Base-by-base conservation (phyloP, 345 rosid genomes). In the Triadica sebifera region DNA sequence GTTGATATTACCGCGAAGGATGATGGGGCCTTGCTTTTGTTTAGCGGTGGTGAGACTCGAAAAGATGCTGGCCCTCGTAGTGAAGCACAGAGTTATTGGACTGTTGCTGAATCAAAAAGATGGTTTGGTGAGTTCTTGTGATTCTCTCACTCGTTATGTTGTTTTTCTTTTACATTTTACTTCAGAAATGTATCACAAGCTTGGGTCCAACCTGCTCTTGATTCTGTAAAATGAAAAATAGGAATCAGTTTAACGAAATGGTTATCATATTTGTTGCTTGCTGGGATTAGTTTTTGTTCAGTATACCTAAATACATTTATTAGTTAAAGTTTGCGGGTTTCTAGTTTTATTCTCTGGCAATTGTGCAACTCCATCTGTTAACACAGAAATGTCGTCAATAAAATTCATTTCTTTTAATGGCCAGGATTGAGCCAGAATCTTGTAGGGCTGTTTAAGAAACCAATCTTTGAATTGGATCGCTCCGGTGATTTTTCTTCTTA, bases 61-160 rank as follows among this genome's bases (percentile, higher is more conserved):
- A 93, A 89, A 81, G 91, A 91, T 50, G 99, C 99, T 0, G 99
- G 99, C 52, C 99, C 99, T 45, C 89, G 90, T 10, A 93, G 99
- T 61, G 99, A 95, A 86, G 99, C 94, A 19, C 99, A 93, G 92
- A 93, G 99, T 82, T 95, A 93, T 76, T 95, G 99, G 99, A 69
- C 92, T 75, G 96, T 91, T 77, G 97, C 98, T 69, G 99, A 95
- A 77, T 89, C 94, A 16, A 84, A 90, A 86, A 90, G 87, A 83
- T 95, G 99, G 99, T 95, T 95, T 67, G 97, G 99, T 95, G 80
- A 87, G 98, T 85, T 69, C 38, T 8, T 65, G 17, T 70, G 46
- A 70, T 74, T 71, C 47, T 70, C 70, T n/a, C n/a, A 41, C 34
- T 11, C n/a, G 52, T 37, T 74, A 22, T 60, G 22, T 43, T 78